Conservation (phyloP, 495 filamentous ascomycete species). For the Xylaria longipes region DNA sequence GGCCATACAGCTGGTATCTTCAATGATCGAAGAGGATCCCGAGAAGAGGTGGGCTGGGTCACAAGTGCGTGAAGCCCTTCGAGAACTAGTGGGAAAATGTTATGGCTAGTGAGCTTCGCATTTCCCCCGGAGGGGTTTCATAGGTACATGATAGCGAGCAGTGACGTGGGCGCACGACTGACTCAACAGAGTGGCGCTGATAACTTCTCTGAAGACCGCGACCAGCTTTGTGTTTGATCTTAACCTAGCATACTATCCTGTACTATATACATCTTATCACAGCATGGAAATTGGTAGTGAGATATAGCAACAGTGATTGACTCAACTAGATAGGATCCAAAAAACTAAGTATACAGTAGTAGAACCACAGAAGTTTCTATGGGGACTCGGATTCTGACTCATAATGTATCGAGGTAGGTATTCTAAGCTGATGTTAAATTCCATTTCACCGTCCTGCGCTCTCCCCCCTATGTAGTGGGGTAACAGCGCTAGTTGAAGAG, state of each 20-base stretch:
- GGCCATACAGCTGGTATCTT: slow-evolving; percentile 50
- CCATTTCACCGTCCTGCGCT: too few species aligned
- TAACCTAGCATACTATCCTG: neutral
- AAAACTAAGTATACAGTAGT: too few species aligned
- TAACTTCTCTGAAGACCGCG: neutral
- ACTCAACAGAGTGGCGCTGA: neutral
- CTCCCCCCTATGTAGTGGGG: neutral
- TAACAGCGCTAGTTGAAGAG: neutral
- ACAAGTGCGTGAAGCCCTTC: slow-evolving; percentile 31
- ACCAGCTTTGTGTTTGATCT: neutral
- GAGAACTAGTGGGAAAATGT: slow-evolving; percentile 27
- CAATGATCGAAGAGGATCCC: slow-evolving; percentile 56
- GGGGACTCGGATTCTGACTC: neutral
- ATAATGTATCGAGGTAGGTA: neutral
- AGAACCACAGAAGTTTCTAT: neutral
- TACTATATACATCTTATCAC: neutral
- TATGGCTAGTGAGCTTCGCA: neutral
- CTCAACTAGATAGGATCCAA: too few species aligned
- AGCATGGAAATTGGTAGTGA: neutral
- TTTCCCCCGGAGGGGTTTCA: neutral
- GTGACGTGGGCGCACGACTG: neutral
- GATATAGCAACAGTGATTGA: neutral
- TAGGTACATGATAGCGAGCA: neutral
- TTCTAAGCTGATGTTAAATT: neutral
- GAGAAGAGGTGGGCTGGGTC: slow-evolving; percentile 46